Conservation (phyloP, 208 protist genomes). For the Leishmania gerbilli region DNA sequence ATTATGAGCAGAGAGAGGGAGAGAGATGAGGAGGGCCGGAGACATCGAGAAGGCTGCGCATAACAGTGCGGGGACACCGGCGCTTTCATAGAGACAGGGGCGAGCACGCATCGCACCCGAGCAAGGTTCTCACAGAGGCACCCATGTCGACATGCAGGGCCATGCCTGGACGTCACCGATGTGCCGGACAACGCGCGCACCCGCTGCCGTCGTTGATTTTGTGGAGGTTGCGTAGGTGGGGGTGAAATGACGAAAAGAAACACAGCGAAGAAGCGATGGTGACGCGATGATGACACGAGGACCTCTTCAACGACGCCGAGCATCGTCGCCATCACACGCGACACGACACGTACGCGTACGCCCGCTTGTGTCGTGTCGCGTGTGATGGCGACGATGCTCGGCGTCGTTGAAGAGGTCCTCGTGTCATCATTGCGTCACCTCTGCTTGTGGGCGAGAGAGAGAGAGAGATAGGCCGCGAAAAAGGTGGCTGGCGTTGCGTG, state of each 20-base stretch:
- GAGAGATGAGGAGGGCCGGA: background rate
- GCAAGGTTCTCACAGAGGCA: background rate
- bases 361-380: too few relatives aligned
- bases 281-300: too few relatives aligned
- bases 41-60: background rate
- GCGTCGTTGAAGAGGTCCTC: too few relatives aligned
- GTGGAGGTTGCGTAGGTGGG: too few relatives aligned
- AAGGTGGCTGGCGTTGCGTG: background rate
- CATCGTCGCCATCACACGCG: too few relatives aligned
- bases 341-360: too few relatives aligned
- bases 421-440: too few relatives aligned
- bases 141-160: background rate
- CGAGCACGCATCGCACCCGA: background rate
- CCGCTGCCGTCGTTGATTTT: too few relatives aligned
- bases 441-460: background rate
- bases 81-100: background rate
- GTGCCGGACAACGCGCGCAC: too few relatives aligned
- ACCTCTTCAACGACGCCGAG: too few relatives aligned
- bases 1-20: background rate
- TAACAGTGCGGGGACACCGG: background rate
- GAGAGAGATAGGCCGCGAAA: background rate
- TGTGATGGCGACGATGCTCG: too few relatives aligned
- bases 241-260: background rate
- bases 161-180: background rate
- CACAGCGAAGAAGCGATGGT: too few relatives aligned